Percentiles rank a stretch among this genome's conserved stretches.
phyloP scores from a whole-genome alignment of 805 yeast species.

The Metschnikowia hibisci region DNA sequence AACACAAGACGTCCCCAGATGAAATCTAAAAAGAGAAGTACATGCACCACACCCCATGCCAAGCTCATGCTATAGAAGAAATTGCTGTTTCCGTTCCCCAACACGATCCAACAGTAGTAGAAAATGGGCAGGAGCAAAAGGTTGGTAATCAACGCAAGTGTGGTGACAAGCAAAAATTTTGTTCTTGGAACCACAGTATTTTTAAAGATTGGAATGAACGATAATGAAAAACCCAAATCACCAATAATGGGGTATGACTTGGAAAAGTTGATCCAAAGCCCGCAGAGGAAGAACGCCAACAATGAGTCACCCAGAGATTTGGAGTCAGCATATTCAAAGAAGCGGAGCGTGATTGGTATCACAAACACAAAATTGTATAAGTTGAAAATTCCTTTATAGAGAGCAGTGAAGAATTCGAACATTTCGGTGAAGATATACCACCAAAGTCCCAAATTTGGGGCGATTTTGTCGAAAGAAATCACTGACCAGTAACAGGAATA shows the following conservation, averaged over 20 bases:
- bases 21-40: slow-evolving; percentile 66
- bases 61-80: slow-evolving; percentile 93
- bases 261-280: slow-evolving; percentile 52
- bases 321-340: slow-evolving; percentile 32
- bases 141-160: slow-evolving; percentile 47
- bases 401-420: slow-evolving; percentile 82
- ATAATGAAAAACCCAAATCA: slow-evolving; percentile 53
- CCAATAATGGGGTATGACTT: slow-evolving; percentile 85
- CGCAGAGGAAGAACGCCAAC: slow-evolving; percentile 46
- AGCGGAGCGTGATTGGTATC: slow-evolving; percentile 70
- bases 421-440: slow-evolving; percentile 97
- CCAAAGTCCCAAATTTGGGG: slow-evolving; percentile 95
- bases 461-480: slow-evolving; percentile 60
- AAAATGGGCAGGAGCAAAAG: slow-evolving; percentile 79
- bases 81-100: slow-evolving; percentile 94
- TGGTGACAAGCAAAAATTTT: slow-evolving; percentile 43
- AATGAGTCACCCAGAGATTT: slow-evolving; percentile 45
- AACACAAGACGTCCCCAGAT: slow-evolving; percentile 72
- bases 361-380: slow-evolving; percentile 63
- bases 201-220: slow-evolving; percentile 41
- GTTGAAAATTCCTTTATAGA: slow-evolving; percentile 82
- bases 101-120: slow-evolving; percentile 88
- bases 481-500: slow-evolving; percentile 47
- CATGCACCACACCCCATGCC: slow-evolving; percentile 69
- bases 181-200: slow-evolving; percentile 45